Percentiles rank a stretch among this genome's conserved stretches.
phyloP scores from a whole-genome alignment of 768 basidiomycete species.

The Trichaptum fuscoviolaceum region DNA sequence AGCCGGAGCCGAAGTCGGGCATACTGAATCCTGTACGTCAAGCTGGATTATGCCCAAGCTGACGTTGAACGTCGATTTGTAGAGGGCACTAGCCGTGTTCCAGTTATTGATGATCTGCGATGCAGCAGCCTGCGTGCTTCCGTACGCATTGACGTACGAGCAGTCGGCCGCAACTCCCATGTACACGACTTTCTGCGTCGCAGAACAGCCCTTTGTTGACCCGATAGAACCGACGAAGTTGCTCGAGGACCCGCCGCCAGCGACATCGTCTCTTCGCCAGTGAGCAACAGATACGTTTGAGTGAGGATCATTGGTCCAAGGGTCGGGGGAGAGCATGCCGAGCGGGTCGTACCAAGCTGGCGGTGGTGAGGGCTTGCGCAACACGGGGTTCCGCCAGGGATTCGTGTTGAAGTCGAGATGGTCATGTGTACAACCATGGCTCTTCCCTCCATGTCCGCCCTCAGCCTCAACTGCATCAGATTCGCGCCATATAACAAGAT shows the following conservation, averaged over 20 bases:
- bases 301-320: slow-evolving; percentile 23
- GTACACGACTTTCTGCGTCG: slow-evolving; percentile 66
- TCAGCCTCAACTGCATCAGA: slow-evolving; percentile 55
- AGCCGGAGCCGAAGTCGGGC: slow-evolving; percentile 51
- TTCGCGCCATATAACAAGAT: slow-evolving; percentile 72
- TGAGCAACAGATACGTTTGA: slow-evolving; percentile 20
- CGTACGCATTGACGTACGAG: slow-evolving; percentile 63
- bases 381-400: slow-evolving; percentile 45
- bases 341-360: slow-evolving; percentile 39
- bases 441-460: slow-evolving; percentile 37
- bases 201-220: slow-evolving; percentile 65
- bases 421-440: slow-evolving; percentile 61
- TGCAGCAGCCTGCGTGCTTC: slow-evolving; percentile 59
- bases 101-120: slow-evolving; percentile 70
- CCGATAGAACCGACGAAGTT: slow-evolving; percentile 68
- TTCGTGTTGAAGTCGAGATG: slow-evolving; percentile 60
- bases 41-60: slow-evolving; percentile 80
- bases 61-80: slow-evolving; percentile 78
- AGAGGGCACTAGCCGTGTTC: slow-evolving; percentile 73
- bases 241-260: slow-evolving; percentile 41
- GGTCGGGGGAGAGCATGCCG: slow-evolving; percentile 14
- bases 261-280: slow-evolving; percentile 51
- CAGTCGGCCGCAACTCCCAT: slow-evolving; percentile 91
- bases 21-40: slow-evolving; percentile 62
- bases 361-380: slow-evolving; percentile 28